Evolutionary conservation across 2,329 filamentous ascomycete species (phyloP).

Genomic region (Fusarium brachygibbosum): DNA sequence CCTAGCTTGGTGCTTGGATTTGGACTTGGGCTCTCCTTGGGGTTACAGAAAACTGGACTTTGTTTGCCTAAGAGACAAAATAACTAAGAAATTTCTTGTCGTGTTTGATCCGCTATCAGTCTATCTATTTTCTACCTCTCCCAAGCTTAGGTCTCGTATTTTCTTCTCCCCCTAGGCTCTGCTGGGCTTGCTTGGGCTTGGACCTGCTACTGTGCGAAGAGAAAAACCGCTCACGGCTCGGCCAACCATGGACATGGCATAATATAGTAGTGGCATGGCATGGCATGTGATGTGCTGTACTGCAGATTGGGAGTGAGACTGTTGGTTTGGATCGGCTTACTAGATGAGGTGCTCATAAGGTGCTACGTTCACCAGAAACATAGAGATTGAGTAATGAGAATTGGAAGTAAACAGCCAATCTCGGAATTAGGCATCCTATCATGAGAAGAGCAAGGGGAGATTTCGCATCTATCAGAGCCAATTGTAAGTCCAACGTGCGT

Average conservation of each 20-base stretch:
- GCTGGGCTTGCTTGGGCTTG: slow-evolving; percentile 5
- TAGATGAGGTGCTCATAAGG: slow-evolving; percentile 5
- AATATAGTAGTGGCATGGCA: not conserved
- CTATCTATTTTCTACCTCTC: too few species aligned
- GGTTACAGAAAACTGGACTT: too few species aligned
- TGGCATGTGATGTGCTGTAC: not conserved
- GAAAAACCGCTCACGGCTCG: slow-evolving; percentile 35
- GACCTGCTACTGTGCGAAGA: slow-evolving; percentile 35
- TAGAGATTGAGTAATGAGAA: slow-evolving; percentile 1
- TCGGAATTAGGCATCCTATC: slow-evolving; percentile 9
- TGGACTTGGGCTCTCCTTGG: not conserved
- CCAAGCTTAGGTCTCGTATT: too few species aligned
- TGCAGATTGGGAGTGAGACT: slow-evolving; percentile 6
- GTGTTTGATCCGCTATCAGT: too few species aligned
- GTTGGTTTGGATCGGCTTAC: slow-evolving; percentile 21
- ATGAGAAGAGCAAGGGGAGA: slow-evolving; percentile 14
- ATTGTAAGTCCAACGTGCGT: slow-evolving; percentile 29
- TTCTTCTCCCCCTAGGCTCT: not conserved
- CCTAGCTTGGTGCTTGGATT: slow-evolving; percentile 2
- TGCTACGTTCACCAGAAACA: not conserved
- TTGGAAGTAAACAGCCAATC: not conserved
- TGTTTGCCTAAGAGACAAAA: too few species aligned
- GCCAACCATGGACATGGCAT: slow-evolving; percentile 19
- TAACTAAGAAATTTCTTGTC: too few species aligned
- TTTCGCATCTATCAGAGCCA: slow-evolving; percentile 17